Evolutionary conservation across 306 rosid genomes (phyloP), one percentile per base, ranked within the genome.

Genomic region (Coriaria nepalensis): DNA sequence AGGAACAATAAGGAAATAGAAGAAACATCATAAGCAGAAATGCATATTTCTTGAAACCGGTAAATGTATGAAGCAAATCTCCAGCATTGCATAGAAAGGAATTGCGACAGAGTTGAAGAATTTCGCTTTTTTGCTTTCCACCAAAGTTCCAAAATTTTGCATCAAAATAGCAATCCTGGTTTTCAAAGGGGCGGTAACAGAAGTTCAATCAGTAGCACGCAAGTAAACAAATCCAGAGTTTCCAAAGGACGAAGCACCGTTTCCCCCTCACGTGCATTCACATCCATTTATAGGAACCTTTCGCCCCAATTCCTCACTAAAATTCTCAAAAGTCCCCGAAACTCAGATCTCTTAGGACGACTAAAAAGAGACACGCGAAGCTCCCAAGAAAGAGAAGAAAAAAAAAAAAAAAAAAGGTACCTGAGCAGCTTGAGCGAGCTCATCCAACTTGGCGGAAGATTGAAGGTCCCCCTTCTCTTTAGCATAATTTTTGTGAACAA

Each of bases 391-490:
- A 9, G 4, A 6, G 4, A 6, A 6, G 4, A 38, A 6, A 38
- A 4, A 4, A 38, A 6, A 6, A 11, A 45, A 45, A 45, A 7
- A 6, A 45, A 4, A 44, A 44, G 14, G 48, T 43, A 78, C 85
- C 80, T 70, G 56, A 32, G 75, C 47, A 50, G 75, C 85, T 43
- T 57, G 78, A 48, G 73, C 80, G 47, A 78, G 78, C 39, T 73
- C 80, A 20, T 78, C 75, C 51, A 67, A 58, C 70, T 61, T 68
- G 4, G 52, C 42, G 33, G 67, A 35, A 34, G 78, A 75, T 5
- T 52, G 75, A 55, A 74, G 44, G 43, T 67, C 74, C n/a, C 15
- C 54, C 62, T 70, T 73, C 13, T 70, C 78, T 56, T 78, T 78
- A 13, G 20, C 32, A 47, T 45, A 43, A 62, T 32, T 64, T 67